Base-by-base conservation (phyloP, 805 yeast genomes). In the Trichomonascus vanleenenianus region DNA sequence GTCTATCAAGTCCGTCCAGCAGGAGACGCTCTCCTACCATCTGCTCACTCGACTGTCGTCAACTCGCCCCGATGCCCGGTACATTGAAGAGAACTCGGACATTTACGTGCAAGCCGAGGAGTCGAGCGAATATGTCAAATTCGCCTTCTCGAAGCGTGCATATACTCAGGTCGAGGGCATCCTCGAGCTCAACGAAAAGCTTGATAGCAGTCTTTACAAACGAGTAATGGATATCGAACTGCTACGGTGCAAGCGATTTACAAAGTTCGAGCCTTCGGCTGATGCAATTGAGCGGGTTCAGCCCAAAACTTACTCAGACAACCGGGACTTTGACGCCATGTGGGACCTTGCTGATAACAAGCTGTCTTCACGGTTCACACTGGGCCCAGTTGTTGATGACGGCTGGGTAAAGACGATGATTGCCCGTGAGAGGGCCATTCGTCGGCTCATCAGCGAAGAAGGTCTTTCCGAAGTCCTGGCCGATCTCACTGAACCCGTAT, bases 1-100 rank as follows among this genome's bases (percentile, higher is more conserved):
- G 43, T 76, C 78, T 32, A 75, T 87, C 53, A 85, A 83, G 57
- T 79, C 81, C 65, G 63, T 88, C 7, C 97, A 91, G 62, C 68
- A 73, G 42, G 96, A 89, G 56, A 75, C 85, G 0, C 60, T 51
- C 10, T 74, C 81, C 10, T 75, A 78, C 50, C 70, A 74, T 50
- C 55, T 81, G 8, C 62, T 71, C 8, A 67, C 78, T 0, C 70
- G 85, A 41, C 52, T 70, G 20, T 67, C 79, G 1, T 57, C 77
- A 0, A 50, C 71, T 1, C 60, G 57, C 33, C 85, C 85, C 0
- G 56, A 61, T 2, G n/a, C 31, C 12, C 64, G 67, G 18, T 54
- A 65, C 12, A 61, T 78, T 7, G 57, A 67, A n/a, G 58, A 62
- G 2, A 66, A 72, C 3, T 66, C 65, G 39, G 59, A 67, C 1